These are phyloP conservation scores for Acrodontium crateriforme DNA, from an alignment of 2,329 filamentous ascomycete species.

Conservation along the genomic window DNA sequence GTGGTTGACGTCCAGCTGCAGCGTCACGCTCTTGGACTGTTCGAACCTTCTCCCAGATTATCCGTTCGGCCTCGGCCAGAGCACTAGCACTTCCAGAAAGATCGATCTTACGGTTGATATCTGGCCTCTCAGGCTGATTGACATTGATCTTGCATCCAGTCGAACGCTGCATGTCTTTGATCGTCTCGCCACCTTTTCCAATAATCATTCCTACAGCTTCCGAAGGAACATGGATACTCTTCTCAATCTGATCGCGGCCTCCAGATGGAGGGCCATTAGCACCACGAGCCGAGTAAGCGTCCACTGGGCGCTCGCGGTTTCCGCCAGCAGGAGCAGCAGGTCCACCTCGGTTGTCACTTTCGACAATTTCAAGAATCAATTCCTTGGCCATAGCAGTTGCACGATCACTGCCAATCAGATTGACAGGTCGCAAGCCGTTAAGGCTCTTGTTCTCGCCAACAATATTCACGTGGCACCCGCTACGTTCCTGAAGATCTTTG, in stretches of 20 bases:
- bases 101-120: conserved; percentile 74
- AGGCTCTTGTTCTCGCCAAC: conserved; percentile 86
- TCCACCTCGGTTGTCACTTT: conserved; percentile 54
- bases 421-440: conserved; percentile 78
- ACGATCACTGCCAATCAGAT: conserved; percentile 66
- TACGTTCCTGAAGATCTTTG: conserved; percentile 78
- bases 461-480: conserved; percentile 91
- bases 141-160: conserved; percentile 95
- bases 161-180: conserved; percentile 78
- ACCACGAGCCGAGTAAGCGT: conserved; percentile 15
- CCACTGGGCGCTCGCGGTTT: conserved; percentile 19
- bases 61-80: conserved; percentile 66
- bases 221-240: conserved; percentile 73
- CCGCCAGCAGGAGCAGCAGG: conserved; percentile 10
- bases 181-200: conserved; percentile 82
- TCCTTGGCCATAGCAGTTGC: conserved; percentile 70
- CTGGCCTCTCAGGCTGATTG: conserved; percentile 63
- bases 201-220: conserved; percentile 96
- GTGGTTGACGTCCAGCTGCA: conserved; percentile 14
- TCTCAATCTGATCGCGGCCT: conserved; percentile 49
- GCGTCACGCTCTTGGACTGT: conserved; percentile 50
- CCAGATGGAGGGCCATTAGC: conserved; percentile 29
- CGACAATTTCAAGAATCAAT: conserved; percentile 84
- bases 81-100: conserved; percentile 65
- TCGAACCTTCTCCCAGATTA: conserved; percentile 86